Percentiles rank a stretch among this genome's conserved stretches.
Conservation (phyloP, 2,329 filamentous ascomycete species). For the Cladophialophora yegresii region DNA sequence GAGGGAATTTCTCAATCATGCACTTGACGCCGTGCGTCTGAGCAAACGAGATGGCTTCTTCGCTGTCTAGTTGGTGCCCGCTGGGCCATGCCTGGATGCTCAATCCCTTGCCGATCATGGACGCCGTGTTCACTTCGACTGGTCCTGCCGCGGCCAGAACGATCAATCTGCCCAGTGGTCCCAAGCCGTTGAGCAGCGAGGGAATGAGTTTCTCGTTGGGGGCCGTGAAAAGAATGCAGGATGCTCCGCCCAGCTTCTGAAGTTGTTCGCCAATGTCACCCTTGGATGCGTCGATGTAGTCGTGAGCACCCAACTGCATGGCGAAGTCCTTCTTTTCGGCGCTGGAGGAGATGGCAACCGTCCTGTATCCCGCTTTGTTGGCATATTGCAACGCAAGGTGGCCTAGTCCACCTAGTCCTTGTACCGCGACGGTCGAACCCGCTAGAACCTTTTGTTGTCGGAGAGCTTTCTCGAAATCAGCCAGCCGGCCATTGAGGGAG, state of each 20-base stretch:
- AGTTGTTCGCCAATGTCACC: slow-evolving; percentile 42
- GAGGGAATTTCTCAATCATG: slow-evolving; percentile 56
- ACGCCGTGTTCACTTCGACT: slow-evolving; percentile 36
- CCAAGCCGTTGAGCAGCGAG: slow-evolving; percentile 43
- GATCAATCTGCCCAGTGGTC: slow-evolving; percentile 42
- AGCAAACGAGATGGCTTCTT: slow-evolving; percentile 57
- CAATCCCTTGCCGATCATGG: slow-evolving; percentile 51
- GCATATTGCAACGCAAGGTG: slow-evolving; percentile 58
- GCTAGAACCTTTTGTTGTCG: slow-evolving; percentile 51
- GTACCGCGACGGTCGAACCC: slow-evolving; percentile 54
- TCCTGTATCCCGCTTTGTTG: slow-evolving; percentile 55
- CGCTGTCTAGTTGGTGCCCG: slow-evolving; percentile 55
- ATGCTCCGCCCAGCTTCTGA: slow-evolving; percentile 42
- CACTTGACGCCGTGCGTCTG: slow-evolving; percentile 53
- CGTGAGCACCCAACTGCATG: slow-evolving; percentile 57
- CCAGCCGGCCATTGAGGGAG: neutral
- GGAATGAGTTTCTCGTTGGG: slow-evolving; percentile 42
- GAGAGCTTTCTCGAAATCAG: slow-evolving; percentile 41
- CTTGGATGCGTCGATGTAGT: slow-evolving; percentile 51
- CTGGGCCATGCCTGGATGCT: slow-evolving; percentile 56
- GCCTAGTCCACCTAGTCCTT: slow-evolving; percentile 57
- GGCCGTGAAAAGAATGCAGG: slow-evolving; percentile 43
- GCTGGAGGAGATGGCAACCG: slow-evolving; percentile 55
- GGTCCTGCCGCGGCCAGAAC: slow-evolving; percentile 41
- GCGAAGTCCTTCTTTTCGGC: slow-evolving; percentile 57